These are phyloP conservation scores for Sporothrix curviconia DNA, from an alignment of 2,329 filamentous ascomycete genomes.

Conservation along the genomic window DNA sequence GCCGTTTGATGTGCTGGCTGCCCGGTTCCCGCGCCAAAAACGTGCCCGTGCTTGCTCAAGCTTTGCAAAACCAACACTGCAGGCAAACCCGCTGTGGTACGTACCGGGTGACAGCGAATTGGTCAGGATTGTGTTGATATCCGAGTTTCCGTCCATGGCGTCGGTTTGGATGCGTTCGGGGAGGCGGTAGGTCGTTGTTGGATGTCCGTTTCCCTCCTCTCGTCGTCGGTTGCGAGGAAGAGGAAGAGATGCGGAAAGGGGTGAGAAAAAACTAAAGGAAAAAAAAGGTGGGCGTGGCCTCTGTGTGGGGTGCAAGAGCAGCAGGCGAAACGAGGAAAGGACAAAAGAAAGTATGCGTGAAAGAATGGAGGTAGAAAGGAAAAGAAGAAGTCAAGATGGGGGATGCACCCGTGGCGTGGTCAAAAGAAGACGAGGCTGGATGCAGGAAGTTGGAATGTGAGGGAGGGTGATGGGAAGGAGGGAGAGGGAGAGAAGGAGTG, in stretches of 20 bases:
- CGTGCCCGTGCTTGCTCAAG: constrained; percentile 13
- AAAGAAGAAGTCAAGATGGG: constrained; percentile 1
- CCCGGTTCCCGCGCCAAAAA: not conserved
- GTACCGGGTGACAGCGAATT: constrained; percentile 92
- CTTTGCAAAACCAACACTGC: constrained; percentile 15
- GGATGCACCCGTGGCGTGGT: constrained; percentile 2
- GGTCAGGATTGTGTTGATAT: constrained; percentile 96
- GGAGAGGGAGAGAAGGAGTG: not conserved
- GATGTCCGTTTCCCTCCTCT: constrained; percentile 4
- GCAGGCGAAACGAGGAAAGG: not conserved
- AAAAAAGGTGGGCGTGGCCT: constrained; percentile 8
- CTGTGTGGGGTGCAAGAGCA: constrained; percentile 8
- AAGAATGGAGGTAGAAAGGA: constrained; percentile 7
- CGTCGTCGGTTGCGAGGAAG: not conserved
- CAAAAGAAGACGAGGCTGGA: constrained; percentile 2
- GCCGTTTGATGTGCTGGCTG: too few species aligned
- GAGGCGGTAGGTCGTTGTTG: not conserved
- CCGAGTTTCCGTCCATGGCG: constrained; percentile 67
- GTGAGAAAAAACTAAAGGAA: constrained; percentile 8
- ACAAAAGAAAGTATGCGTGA: constrained; percentile 4
- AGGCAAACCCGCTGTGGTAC: constrained; percentile 27
- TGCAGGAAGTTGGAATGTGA: not conserved
- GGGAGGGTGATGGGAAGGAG: constrained; percentile 4
- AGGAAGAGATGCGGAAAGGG: not conserved
- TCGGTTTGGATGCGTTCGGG: constrained; percentile 15